These are phyloP conservation scores for Cyberlindnera petersonii DNA, from an alignment of 805 yeast genomes.

Conservation along the genomic window DNA sequence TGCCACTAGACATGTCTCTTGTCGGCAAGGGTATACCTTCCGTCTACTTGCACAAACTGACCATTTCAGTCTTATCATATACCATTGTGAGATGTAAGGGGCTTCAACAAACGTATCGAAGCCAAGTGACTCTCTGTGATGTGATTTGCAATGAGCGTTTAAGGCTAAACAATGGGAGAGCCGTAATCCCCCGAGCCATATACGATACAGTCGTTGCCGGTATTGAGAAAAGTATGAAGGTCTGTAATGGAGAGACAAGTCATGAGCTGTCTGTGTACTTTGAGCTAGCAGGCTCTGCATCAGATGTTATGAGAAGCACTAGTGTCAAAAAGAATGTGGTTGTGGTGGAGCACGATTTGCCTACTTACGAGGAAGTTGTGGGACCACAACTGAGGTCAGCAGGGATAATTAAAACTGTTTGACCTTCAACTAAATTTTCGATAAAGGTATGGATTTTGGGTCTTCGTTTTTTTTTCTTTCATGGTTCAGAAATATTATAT, in stretches of 20 bases:
- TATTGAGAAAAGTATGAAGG: slow-evolving; percentile 8
- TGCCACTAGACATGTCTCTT: slow-evolving; percentile 12
- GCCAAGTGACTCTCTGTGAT: slow-evolving; percentile 9
- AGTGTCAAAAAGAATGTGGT: slow-evolving; percentile 4
- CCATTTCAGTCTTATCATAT: not conserved
- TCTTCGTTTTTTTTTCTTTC: too few species aligned
- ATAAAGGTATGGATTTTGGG: too few species aligned
- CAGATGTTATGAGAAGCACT: not conserved
- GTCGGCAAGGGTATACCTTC: slow-evolving; percentile 1
- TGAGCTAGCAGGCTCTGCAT: slow-evolving; percentile 6
- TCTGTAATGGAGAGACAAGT: slow-evolving; percentile 10
- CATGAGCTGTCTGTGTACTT: slow-evolving; percentile 7
- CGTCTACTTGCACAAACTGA: slow-evolving; percentile 6
- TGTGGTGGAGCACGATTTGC: slow-evolving; percentile 12
- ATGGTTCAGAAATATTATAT: too few species aligned
- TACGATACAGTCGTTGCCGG: slow-evolving; percentile 11
- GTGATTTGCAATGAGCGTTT: slow-evolving; percentile 9
- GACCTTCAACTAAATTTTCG: too few species aligned
- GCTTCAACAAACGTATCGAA: not conserved
- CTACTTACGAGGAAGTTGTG: slow-evolving; percentile 13
- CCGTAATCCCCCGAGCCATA: slow-evolving; percentile 3
- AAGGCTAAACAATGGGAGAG: slow-evolving; percentile 4
- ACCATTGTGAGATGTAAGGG: slow-evolving; percentile 1
- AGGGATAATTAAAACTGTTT: slow-evolving; percentile 7
- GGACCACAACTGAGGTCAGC: slow-evolving; percentile 10